Evolutionary conservation across 371 early-diverging fungal species (phyloP), one percentile per base, ranked within the genome.

Genomic region (Nematocida major): DNA sequence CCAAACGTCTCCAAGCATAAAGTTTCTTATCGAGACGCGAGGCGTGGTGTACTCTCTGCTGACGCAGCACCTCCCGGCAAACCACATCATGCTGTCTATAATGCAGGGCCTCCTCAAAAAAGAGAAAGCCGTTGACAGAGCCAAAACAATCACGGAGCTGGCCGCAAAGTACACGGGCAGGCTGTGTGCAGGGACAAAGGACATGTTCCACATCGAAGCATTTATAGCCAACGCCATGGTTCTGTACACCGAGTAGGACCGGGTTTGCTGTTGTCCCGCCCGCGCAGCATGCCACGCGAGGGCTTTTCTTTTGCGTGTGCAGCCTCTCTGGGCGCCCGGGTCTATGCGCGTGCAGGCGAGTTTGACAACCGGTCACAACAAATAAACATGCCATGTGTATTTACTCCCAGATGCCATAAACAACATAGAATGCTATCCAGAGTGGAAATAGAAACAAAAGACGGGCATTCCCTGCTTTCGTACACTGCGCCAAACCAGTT

Each of bases 141-240:
- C 66, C 18, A 66, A 13, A 26, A 39, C n/a, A n/a, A 34, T 68
- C 26, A 48, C 51, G 3, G 89, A 79, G 32, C 32, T 38, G 24
- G 76, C 79, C 1, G 45, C 81, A 30, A 78, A 57, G 66, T 83
- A 80, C 79, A 67, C 81, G 9, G 78, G 79, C 57, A 83, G 84
- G 92, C 93, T 96, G 78, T 87, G 87, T 36, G 77, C 86, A 15
- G 99, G 97, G 0, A 88, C 86, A 50, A 97, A 96, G 86, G 87
- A 90, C 0, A 92, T 99, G 20, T 91, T 95, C 79, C 97, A 99
- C 84, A 83, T 99, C 34, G 99, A 99, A 84, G 94, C 95, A 0
- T 97, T 93, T 86, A 90, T 91, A 15, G 92, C 92, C 36, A 36
- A 49, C 22, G 67, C 65, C 15, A 82, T 84, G 82, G 49, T 28